Base-by-base conservation (phyloP, 1,284 basidiomycete species). In the Anthracocystis panici-leucophaei region DNA sequence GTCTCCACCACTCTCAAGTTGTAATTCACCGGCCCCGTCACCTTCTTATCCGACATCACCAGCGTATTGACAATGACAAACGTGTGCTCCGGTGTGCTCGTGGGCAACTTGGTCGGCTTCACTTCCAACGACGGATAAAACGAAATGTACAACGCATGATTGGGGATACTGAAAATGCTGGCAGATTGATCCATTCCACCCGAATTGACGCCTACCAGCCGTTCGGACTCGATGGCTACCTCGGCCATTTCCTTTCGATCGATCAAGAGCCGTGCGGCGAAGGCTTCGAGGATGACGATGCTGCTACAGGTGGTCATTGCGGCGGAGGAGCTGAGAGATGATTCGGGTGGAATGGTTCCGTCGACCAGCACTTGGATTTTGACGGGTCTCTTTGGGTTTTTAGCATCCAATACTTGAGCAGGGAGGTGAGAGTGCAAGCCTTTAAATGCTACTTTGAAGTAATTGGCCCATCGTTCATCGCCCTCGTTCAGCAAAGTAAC, bases 141-240 rank as follows among this genome's bases (percentile, higher is more conserved):
- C 11, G 79, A 78, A 35, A 85, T 82, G 60, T 75, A 82, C 11
- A 85, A 65, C 1, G 82, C 82, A 41, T 79, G 75, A 41, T 75
- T 59, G 10, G 78, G 76, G 40, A 78, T 74, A 33, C 76, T 64
- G 40, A 84, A 85, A 57, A 85, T 80, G n/a, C 77, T 79, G 0
- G 80, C 83, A 3, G 77, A 65, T 52, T 85, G 83, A 61, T 85
- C 83, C 83, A 85, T 85, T 18, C 83, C 83, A 20, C 83, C 83
- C 12, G 80, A 81, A 35, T 79, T 81, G 48, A 85, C 83, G 14
- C 83, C 83, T 14, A 85, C 82, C n/a, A 84, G 58, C 2, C 73
- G 60, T 58, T 78, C 82, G 25, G 79, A 81, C 45, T 81, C 79
- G 62, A 83, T 84, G 14, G 83, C 81, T 2, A 82, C 77, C 27